Percentiles rank a stretch among this genome's conserved stretches.
phyloP scores from a whole-genome alignment of 139 green algal species.

The Prasinococcaceae sp. region DNA sequence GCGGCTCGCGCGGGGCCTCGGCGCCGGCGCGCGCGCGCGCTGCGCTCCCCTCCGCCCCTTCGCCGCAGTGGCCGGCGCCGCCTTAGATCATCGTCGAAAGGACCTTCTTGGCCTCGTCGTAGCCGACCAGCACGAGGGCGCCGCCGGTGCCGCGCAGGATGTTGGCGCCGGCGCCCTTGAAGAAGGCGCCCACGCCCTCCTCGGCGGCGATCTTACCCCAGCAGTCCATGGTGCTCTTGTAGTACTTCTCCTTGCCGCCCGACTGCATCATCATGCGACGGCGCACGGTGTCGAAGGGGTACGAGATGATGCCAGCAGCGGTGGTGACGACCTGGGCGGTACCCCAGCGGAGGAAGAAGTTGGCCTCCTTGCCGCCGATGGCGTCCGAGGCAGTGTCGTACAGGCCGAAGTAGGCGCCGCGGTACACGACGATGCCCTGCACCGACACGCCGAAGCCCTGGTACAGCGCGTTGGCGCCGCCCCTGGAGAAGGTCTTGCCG shows the following conservation, averaged over 20 bases:
- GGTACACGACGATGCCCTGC: slow-evolving; percentile 97
- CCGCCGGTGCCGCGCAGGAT: slow-evolving; percentile 59
- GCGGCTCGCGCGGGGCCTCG: too few relatives aligned
- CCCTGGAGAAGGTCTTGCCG: slow-evolving; percentile 42
- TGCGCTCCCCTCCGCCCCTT: too few relatives aligned
- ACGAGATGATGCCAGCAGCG: slow-evolving; percentile 70
- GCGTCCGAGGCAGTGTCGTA: slow-evolving; percentile 91
- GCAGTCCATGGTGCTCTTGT: slow-evolving; percentile 81
- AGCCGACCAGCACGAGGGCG: slow-evolving; percentile 59
- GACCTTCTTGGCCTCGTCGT: slow-evolving; percentile 66
- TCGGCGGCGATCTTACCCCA: slow-evolving; percentile 78
- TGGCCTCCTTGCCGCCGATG: slow-evolving; percentile 6
- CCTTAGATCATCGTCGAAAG: too few relatives aligned
- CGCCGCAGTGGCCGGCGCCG: too few relatives aligned
- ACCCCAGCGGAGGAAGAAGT: slow-evolving; percentile 60
- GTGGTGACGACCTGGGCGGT: slow-evolving; percentile 70
- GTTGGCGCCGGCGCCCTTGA: slow-evolving; percentile 82
- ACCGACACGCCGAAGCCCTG: slow-evolving; percentile 86
- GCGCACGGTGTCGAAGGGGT: slow-evolving; percentile 97
- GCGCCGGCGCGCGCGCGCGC: too few relatives aligned
- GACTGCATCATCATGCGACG: slow-evolving; percentile 98
- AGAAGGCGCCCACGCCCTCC: slow-evolving; percentile 87
- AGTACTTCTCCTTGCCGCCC: slow-evolving; percentile 67
- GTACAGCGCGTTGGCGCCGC: slow-evolving; percentile 47
- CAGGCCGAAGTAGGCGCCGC: slow-evolving; percentile 95